phyloP scores from a whole-genome alignment of 129 eudicot genomes.

The Chrysanthemum makinoi region DNA sequence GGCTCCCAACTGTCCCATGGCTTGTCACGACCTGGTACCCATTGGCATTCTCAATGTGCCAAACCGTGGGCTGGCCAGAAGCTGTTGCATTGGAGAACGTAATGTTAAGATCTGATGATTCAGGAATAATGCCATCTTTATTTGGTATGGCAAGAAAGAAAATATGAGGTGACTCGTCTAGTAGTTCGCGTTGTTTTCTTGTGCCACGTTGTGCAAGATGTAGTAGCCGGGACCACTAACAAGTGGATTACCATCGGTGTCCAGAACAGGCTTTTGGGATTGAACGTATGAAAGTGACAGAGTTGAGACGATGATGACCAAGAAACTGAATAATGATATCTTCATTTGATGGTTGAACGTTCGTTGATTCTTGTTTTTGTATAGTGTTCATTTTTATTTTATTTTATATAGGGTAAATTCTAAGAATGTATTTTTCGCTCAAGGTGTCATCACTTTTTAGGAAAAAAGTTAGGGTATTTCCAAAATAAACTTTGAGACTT shows the following conservation, averaged over 20 bases:
- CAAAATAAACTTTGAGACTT: too few species aligned
- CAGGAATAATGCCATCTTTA: slow-evolving; percentile 39
- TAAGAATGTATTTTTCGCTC: too few species aligned
- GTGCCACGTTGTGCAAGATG: slow-evolving; percentile 24
- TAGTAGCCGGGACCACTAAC: slow-evolving; percentile 18
- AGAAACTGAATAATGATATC: slow-evolving; percentile 13
- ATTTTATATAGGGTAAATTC: too few species aligned
- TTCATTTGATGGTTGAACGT: too few species aligned
- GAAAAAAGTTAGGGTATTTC: too few species aligned
- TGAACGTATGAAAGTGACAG: slow-evolving; percentile 22
- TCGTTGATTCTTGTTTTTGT: too few species aligned
- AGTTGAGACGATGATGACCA: slow-evolving; percentile 21
- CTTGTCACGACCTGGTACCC: slow-evolving; percentile 30
- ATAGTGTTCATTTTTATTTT: too few species aligned
- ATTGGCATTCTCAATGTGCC: slow-evolving; percentile 37
- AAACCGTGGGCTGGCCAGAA: slow-evolving; percentile 38
- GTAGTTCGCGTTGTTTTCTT: slow-evolving; percentile 25
- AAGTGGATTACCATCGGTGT: slow-evolving; percentile 11
- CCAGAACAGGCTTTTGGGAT: slow-evolving; percentile 7
- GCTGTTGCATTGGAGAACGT: slow-evolving; percentile 20
- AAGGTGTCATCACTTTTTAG: too few species aligned
- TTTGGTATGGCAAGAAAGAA: slow-evolving; percentile 39
- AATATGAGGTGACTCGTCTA: not conserved
- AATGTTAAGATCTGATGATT: slow-evolving; percentile 42
- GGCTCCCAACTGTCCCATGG: slow-evolving; percentile 46